Conservation (phyloP, 2,329 filamentous ascomycete species). For the Penicillium carneum region DNA sequence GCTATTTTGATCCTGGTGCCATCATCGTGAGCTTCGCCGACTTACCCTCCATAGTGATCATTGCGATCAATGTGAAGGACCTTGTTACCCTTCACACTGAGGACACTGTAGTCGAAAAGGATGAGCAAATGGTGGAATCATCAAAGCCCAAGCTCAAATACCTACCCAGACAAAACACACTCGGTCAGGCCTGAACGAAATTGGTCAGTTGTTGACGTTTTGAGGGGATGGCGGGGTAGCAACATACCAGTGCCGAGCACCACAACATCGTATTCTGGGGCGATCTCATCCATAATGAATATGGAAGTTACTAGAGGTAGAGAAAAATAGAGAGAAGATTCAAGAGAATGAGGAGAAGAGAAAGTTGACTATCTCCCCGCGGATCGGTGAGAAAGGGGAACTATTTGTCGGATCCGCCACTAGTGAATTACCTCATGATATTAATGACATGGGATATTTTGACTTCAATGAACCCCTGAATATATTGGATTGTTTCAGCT, state of each 20-base stretch:
- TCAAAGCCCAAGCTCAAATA: constrained; percentile 26
- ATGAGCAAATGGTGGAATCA: constrained; percentile 28
- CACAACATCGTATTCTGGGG: constrained; percentile 97
- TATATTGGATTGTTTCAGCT: constrained; percentile 8
- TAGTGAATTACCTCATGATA: constrained; percentile 33
- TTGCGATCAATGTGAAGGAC: constrained; percentile 98
- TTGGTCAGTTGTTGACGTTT: constrained; percentile 35
- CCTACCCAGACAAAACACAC: constrained; percentile 96
- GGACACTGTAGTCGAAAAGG: constrained; percentile 66
- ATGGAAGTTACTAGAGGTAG: constrained; percentile 23
- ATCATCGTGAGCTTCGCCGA: constrained; percentile 39
- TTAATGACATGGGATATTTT: constrained; percentile 1
- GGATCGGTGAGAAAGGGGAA: constrained; percentile 39
- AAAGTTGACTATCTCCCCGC: constrained; percentile 36
- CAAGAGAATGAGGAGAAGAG: constrained; percentile 28
- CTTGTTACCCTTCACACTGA: constrained; percentile 98
- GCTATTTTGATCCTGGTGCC: constrained; percentile 36
- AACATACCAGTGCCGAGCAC: constrained; percentile 92
- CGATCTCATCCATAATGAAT: constrained; percentile 90
- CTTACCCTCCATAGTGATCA: constrained; percentile 96
- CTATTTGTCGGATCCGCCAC: constrained; percentile 39
- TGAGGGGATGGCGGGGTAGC: constrained; percentile 45
- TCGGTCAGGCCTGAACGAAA: constrained; percentile 80
- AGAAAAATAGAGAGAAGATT: constrained; percentile 27
- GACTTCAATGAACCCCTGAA: constrained; percentile 16